Percentiles rank a stretch among this genome's conserved stretches.
Evolutionary conservation across 177 flowering plant genomes (phyloP).

Genomic region (Tripterygium wilfordii): DNA sequence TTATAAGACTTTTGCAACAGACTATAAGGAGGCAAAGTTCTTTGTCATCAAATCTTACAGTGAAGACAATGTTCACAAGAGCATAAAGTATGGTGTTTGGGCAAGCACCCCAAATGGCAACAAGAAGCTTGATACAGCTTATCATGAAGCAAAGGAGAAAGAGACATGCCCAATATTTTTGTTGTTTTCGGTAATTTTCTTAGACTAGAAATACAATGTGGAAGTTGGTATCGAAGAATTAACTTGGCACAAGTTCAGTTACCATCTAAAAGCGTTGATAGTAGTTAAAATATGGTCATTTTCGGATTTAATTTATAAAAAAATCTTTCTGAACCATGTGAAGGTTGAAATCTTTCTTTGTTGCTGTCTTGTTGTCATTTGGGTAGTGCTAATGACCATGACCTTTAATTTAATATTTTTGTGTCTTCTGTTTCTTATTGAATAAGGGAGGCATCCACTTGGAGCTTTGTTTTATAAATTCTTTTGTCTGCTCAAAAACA

Average conservation of each 20-base stretch:
- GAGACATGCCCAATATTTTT: constrained; percentile 68
- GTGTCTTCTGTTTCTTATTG: too few relatives aligned
- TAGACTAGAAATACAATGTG: neutral
- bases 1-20: constrained; percentile 57
- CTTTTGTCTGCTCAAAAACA: too few relatives aligned
- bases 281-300: too few relatives aligned
- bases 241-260: neutral
- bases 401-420: too few relatives aligned
- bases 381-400: too few relatives aligned
- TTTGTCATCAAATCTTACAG: constrained; percentile 90
- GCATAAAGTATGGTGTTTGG: constrained; percentile 92
- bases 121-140: constrained; percentile 83
- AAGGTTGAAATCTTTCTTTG: too few relatives aligned
- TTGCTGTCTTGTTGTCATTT: too few relatives aligned
- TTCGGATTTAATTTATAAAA: too few relatives aligned
- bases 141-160: constrained; percentile 61
- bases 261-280: neutral
- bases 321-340: too few relatives aligned
- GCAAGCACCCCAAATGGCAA: constrained; percentile 92
- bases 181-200: constrained; percentile 63
- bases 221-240: neutral
- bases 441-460: too few relatives aligned
- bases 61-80: constrained; percentile 93
- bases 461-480: too few relatives aligned
- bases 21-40: constrained; percentile 68